Conservation (phyloP, 2,329 filamentous ascomycete species). For the Sporothrix inflata region DNA sequence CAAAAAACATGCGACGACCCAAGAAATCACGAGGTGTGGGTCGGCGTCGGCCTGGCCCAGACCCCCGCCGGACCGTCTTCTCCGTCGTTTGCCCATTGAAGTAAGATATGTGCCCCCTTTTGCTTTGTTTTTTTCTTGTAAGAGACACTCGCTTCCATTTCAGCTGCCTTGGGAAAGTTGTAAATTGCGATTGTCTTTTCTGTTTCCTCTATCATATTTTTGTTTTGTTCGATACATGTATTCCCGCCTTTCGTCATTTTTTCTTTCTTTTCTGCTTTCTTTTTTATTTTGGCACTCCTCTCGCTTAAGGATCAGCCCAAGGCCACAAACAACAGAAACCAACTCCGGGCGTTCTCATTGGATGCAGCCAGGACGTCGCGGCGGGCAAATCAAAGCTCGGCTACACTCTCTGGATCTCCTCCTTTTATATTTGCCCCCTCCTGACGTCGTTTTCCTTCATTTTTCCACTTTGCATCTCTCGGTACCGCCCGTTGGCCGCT, state of each 20-base stretch:
- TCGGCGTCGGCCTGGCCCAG: not conserved
- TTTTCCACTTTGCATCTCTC: slow-evolving; percentile 7
- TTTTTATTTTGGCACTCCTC: not conserved
- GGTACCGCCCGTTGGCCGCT: slow-evolving; percentile 5
- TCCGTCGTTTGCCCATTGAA: no score
- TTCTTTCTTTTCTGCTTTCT: not conserved
- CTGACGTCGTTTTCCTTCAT: not conserved
- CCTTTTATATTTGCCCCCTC: not conserved
- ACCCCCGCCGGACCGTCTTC: not conserved
- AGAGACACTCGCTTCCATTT: not conserved
- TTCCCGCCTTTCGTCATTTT: not conserved
- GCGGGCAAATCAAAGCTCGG: not conserved
- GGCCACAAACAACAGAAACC: not conserved
- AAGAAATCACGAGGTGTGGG: slow-evolving; percentile 1
- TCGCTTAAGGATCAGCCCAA: slow-evolving; percentile 11
- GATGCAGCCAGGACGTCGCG: not conserved
- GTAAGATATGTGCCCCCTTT: not conserved
- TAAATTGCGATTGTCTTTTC: not conserved
- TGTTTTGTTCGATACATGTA: not conserved
- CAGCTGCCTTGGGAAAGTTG: not conserved
- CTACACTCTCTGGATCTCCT: not conserved
- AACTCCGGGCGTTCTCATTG: not conserved
- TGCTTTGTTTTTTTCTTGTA: not conserved
- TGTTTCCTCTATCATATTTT: not conserved
- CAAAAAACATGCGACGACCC: not conserved